These are phyloP conservation scores for Diaporthe velutina DNA, from an alignment of 2,329 filamentous ascomycete species.

Conservation along the genomic window DNA sequence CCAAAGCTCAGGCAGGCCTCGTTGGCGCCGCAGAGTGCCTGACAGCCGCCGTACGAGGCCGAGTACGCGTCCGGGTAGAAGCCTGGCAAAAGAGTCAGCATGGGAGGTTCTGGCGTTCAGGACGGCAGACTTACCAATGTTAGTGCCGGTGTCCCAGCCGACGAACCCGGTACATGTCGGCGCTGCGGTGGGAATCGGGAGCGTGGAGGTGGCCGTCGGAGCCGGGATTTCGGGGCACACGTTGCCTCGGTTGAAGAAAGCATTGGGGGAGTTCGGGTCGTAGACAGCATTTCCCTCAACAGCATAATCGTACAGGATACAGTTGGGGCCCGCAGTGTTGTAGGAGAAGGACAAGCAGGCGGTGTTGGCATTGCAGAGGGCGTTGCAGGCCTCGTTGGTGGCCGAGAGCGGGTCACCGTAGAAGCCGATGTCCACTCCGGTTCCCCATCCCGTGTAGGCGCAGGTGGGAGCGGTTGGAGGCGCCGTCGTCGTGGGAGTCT, in stretches of 20 bases:
- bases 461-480: conserved; percentile 31
- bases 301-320: conserved; percentile 36
- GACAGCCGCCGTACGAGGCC: conserved; percentile 37
- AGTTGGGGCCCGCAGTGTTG: conserved; percentile 36
- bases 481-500: conserved; percentile 26
- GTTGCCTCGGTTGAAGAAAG: conserved; percentile 39
- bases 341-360: conserved; percentile 39
- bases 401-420: conserved; percentile 27
- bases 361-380: conserved; percentile 35
- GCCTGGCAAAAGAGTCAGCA: background rate
- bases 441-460: conserved; percentile 32
- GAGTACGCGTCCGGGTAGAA: conserved; percentile 38
- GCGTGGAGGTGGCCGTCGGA: conserved; percentile 11
- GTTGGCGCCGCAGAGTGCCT: conserved; percentile 33
- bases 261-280: conserved; percentile 45
- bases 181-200: conserved; percentile 20
- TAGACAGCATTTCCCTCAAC: conserved; percentile 45
- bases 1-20: conserved; percentile 38
- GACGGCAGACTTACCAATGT: conserved; percentile 24
- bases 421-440: conserved; percentile 35
- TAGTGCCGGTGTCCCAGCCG: conserved; percentile 36
- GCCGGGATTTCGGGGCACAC: conserved; percentile 28
- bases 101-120: background rate
- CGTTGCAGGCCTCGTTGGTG: conserved; percentile 30
- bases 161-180: conserved; percentile 36